Evolutionary conservation across 305 asterid species (phyloP), one percentile per base, ranked within the genome.

Genomic region (Solanum hybrid): DNA sequence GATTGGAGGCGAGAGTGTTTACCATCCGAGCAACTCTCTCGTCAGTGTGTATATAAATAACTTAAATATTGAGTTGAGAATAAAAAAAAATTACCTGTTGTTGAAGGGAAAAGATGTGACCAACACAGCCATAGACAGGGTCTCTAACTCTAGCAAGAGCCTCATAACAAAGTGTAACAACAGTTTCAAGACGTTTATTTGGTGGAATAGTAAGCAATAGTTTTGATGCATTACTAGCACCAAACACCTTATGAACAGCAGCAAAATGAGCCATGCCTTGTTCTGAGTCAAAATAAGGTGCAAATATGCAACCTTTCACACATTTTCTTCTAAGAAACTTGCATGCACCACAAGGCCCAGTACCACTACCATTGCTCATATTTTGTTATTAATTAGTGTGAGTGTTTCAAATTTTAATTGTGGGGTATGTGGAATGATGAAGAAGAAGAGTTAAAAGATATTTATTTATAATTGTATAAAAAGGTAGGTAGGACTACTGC

Each of bases 311-410:
- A 2, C 97, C 98, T 14, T 41, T 92, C 2, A 94, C 51, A 75
- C 99, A 96, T 92, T 96, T 97, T 93, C 99, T 96, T 93, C 99
- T 96, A 91, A 97, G 89, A 93, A 96, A 97, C 90, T 95, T 96
- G 96, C 99, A 97, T 17, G 99, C 99, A n/a, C 99, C 99, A 83
- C 99, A 97, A 0, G 98, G 97, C 38, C 73, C 27, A 7, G 70
- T 57, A 57, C 70, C 61, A 45, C 61, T 45, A 24, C 89, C 61
- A 79, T 22, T 92, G 29, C 89, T 91, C 90, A 91, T 91, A 7
- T 24, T 57, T 57, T 57, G 24, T 57, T 57, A 20, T 17, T 17
- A 57, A 57, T 57, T 57, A 57, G 70, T 88, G 31, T 39, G 32
- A n/a, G 14, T 13, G 5, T 32, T 79, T 72, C 82, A 33, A 26